Percentiles rank a stretch among this genome's conserved stretches.
Evolutionary conservation across 495 filamentous ascomycete species (phyloP).

Genomic region (Amorphotheca resinae): DNA sequence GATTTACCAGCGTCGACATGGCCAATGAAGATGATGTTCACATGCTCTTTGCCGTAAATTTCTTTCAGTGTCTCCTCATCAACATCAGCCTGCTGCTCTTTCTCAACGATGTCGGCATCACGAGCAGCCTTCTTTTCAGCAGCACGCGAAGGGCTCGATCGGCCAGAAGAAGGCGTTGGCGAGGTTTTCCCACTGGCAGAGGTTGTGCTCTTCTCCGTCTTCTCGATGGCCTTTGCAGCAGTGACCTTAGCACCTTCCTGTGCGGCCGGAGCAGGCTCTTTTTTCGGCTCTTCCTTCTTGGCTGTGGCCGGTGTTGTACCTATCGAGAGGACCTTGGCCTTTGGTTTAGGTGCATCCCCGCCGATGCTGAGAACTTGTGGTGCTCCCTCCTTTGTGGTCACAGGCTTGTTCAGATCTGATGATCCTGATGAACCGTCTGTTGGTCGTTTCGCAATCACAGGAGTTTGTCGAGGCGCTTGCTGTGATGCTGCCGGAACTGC

Average conservation of each 20-base stretch:
- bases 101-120: conserved; percentile 70
- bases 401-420: conserved; percentile 32
- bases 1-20: conserved; percentile 98
- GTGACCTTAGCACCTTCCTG: conserved; percentile 54
- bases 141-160: conserved; percentile 52
- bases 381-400: conserved; percentile 32
- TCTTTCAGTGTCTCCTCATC: conserved; percentile 86
- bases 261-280: conserved; percentile 24
- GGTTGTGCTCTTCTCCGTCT: conserved; percentile 48
- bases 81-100: conserved; percentile 79
- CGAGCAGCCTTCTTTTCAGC: conserved; percentile 44
- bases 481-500: conserved; percentile 27
- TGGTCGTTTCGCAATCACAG: conserved; percentile 58
- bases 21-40: conserved; percentile 96
- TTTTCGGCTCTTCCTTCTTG: conserved; percentile 37
- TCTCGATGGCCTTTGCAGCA: conserved; percentile 71
- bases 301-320: conserved; percentile 32
- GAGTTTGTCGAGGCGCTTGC: conserved; percentile 35
- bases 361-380: conserved; percentile 43
- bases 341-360: conserved; percentile 40
- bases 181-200: conserved; percentile 48
- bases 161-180: conserved; percentile 64
- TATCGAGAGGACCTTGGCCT: conserved; percentile 57
- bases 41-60: conserved; percentile 96
- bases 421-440: conserved; percentile 26